Base-by-base conservation (phyloP, 2,329 filamentous ascomycete species). In the Ceratocystis diversiconidia region DNA sequence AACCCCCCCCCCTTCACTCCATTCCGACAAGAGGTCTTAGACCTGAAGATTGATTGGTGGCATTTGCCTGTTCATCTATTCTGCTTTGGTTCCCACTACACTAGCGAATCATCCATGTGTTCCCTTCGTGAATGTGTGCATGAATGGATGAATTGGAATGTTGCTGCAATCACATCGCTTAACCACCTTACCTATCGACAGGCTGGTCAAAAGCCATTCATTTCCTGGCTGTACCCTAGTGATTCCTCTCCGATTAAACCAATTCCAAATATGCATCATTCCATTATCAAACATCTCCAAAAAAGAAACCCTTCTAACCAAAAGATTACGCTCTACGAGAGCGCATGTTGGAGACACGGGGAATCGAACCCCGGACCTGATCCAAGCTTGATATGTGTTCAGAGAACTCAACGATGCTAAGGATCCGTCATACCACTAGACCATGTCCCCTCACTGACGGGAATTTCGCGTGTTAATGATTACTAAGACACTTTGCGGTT, bases 361-460 rank as follows among this genome's bases (percentile, higher is more conserved):
- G 66, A 67, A 67, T 67, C 66, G 66, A 67, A 67, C 66, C 66
- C 66, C 66, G 66, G 63, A 67, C 66, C 66, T 65, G 66, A 67
- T 67, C 66, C 66, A 67, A 61, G 17, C 36, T 12, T 5, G 15
- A 3, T 3, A 3, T 19, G 6, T 1, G 8, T 4, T 28, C 2
- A 36, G 41, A 19, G 19, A 30, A 17, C 10, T 48, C 7, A 25
- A 62, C 12, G 3, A 62, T 65, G 64, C 59, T 65, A 65, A 65
- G 64, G 64, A 65, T 65, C 64, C 64, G 64, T 66, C 64, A 66
- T 66, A 66, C 64, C 64, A 63, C 64, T 66, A 66, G 64, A 66
- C 59, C 64, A 66, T 66, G 64, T 66, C 64, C 64, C 64, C 64
- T 41, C 32, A 19, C 48, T 46, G 44, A 30, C 17, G 15, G 4